Conservation (phyloP, 495 filamentous ascomycete species). For the Trichoderma gamsii region DNA sequence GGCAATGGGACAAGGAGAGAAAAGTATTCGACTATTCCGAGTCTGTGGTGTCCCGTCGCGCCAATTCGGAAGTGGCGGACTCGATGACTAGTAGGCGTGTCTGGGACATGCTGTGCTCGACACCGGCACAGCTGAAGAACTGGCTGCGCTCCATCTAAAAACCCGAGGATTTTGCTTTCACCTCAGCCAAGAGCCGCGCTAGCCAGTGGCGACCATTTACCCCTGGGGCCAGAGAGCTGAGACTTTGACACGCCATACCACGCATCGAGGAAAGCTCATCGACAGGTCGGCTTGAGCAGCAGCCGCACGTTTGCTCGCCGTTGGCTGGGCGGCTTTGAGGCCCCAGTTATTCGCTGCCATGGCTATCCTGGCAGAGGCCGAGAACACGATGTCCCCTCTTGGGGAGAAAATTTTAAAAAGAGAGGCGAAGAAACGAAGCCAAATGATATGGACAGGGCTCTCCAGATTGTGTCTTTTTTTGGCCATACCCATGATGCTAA, state of each 20-base stretch:
- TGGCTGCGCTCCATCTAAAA: neutral
- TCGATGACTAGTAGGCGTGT: neutral
- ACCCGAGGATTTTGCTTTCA: conserved; percentile 1
- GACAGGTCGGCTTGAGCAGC: neutral
- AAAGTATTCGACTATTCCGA: neutral
- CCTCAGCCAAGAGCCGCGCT: neutral
- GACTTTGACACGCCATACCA: conserved; percentile 6
- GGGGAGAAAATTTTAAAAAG: neutral
- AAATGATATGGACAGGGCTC: conserved; percentile 10
- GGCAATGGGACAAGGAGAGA: neutral
- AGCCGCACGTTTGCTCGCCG: conserved; percentile 4
- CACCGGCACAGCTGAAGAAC: neutral
- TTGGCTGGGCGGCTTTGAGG: conserved; percentile 6
- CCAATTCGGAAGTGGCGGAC: conserved; percentile 6
- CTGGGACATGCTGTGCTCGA: neutral
- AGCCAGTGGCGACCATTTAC: conserved; percentile 11
- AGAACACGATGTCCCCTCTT: neutral
- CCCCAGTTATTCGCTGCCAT: neutral
- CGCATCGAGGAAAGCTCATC: neutral
- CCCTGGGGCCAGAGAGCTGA: conserved; percentile 2
- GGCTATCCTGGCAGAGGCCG: conserved; percentile 7
- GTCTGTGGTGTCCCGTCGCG: neutral
- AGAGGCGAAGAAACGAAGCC: neutral
- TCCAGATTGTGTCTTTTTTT: neutral
- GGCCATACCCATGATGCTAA: neutral